These are phyloP conservation scores for Linnemannia elongata DNA, from an alignment of 192 early-diverging fungal genomes.

Conservation along the genomic window DNA sequence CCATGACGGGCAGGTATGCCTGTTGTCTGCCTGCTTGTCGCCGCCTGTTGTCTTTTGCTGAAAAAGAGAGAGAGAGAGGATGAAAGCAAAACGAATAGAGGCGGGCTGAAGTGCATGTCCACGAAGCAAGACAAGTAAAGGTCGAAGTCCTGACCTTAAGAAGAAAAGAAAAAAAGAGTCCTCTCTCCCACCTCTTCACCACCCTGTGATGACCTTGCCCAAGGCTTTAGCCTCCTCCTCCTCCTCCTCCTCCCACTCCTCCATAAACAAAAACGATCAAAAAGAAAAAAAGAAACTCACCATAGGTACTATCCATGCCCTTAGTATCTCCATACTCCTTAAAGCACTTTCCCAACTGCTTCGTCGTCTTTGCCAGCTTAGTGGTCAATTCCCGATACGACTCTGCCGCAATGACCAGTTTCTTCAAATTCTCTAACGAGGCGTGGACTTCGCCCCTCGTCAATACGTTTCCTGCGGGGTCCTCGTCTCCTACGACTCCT, in stretches of 20 bases:
- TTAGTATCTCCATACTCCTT: constrained; percentile 60
- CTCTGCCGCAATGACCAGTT: constrained; percentile 56
- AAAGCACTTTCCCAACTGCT: constrained; percentile 52
- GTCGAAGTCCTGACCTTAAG: neutral
- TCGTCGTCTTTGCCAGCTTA: constrained; percentile 55
- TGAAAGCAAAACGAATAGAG: constrained; percentile 4
- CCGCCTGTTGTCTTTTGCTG: neutral
- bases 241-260: neutral
- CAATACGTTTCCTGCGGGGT: neutral
- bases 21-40: neutral
- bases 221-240: neutral
- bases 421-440: constrained; percentile 50
- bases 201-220: neutral
- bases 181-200: neutral
- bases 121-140: neutral
- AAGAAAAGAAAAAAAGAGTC: neutral
- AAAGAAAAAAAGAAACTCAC: constrained; percentile 25
- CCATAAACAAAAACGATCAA: neutral
- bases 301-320: constrained; percentile 59
- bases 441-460: constrained; percentile 46
- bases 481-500: neutral
- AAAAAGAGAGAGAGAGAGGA: neutral
- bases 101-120: neutral
- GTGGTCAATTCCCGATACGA: constrained; percentile 54
- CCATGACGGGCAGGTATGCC: neutral